Evolutionary conservation across 169 alveolate species (phyloP).

Genomic region (Eimeria zaria): DNA sequence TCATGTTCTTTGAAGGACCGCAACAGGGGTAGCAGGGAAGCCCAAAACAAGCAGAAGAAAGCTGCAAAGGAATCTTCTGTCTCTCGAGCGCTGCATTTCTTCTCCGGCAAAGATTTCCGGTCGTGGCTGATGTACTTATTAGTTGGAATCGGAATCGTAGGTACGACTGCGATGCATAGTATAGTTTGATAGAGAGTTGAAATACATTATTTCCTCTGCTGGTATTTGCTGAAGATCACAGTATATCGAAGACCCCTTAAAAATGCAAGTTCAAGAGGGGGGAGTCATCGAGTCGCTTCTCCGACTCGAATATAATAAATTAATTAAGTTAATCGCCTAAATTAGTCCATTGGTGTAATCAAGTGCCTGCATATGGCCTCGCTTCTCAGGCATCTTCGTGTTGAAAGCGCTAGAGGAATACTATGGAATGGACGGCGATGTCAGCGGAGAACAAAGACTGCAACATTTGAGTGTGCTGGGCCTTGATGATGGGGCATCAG

Average conservation of each 20-base stretch:
- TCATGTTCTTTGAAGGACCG: constrained; percentile 59
- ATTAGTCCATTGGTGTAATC: too few species aligned
- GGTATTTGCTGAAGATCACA: background rate
- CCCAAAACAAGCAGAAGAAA: constrained; percentile 19
- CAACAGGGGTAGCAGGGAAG: constrained; percentile 25
- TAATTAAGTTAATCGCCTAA: too few species aligned
- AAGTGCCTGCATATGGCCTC: background rate
- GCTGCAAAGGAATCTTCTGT: constrained; percentile 6
- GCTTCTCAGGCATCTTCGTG: constrained; percentile 59
- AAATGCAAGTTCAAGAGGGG: background rate
- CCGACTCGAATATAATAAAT: background rate
- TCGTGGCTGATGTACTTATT: constrained; percentile 44
- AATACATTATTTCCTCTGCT: background rate
- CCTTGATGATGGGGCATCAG: constrained; percentile 70
- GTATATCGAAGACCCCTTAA: background rate
- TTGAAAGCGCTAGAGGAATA: constrained; percentile 77
- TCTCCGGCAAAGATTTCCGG: constrained; percentile 15
- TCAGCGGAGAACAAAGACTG: constrained; percentile 61
- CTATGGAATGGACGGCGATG: constrained; percentile 65
- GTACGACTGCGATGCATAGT: background rate
- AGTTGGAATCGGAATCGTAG: constrained; percentile 12
- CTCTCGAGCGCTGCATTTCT: background rate
- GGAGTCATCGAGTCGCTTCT: background rate
- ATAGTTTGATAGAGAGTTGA: background rate
- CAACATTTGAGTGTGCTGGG: constrained; percentile 63